Percentiles rank a stretch among this genome's conserved stretches.
phyloP scores from a whole-genome alignment of 495 filamentous ascomycete species.

The Geopyxis carbonaria region DNA sequence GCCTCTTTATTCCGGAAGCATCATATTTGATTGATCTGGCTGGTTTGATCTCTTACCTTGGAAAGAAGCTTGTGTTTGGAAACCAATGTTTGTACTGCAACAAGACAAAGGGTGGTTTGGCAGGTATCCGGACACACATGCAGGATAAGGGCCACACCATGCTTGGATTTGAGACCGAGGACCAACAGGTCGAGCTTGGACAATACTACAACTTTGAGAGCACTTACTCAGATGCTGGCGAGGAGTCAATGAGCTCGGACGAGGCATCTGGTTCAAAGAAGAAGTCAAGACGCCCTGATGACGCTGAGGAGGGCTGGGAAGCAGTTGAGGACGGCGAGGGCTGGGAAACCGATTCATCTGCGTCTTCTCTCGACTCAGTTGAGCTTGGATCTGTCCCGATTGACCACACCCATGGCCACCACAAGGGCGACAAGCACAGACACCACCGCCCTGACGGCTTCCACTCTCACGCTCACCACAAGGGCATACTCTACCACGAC shows the following conservation, averaged over 20 bases:
- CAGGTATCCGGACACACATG: slow-evolving; percentile 85
- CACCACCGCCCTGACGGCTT: slow-evolving; percentile 55
- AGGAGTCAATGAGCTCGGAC: slow-evolving; percentile 41
- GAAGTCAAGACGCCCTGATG: slow-evolving; percentile 41
- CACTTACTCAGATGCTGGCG: slow-evolving; percentile 70
- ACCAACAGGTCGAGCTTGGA: slow-evolving; percentile 87
- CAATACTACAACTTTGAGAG: slow-evolving; percentile 94
- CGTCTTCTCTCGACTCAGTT: slow-evolving; percentile 62
- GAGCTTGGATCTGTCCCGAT: slow-evolving; percentile 57
- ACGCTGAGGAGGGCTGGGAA: slow-evolving; percentile 26
- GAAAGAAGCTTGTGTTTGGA: slow-evolving; percentile 55
- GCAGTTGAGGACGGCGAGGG: slow-evolving; percentile 34
- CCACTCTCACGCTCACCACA: slow-evolving; percentile 49
- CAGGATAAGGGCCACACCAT: slow-evolving; percentile 89
- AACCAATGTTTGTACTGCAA: slow-evolving; percentile 76
- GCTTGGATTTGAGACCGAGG: slow-evolving; percentile 78
- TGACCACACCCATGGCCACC: slow-evolving; percentile 47
- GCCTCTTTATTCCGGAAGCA: slow-evolving; percentile 89
- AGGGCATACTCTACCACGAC: slow-evolving; percentile 65
- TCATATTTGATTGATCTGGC: slow-evolving; percentile 63
- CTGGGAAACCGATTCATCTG: slow-evolving; percentile 87
- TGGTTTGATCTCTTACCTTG: slow-evolving; percentile 59
- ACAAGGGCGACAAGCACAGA: slow-evolving; percentile 37
- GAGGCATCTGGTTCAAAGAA: slow-evolving; percentile 30
- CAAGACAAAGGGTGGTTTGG: slow-evolving; percentile 51